Conservation (phyloP, 2,329 filamentous ascomycete species). For the Xylaria digitata region DNA sequence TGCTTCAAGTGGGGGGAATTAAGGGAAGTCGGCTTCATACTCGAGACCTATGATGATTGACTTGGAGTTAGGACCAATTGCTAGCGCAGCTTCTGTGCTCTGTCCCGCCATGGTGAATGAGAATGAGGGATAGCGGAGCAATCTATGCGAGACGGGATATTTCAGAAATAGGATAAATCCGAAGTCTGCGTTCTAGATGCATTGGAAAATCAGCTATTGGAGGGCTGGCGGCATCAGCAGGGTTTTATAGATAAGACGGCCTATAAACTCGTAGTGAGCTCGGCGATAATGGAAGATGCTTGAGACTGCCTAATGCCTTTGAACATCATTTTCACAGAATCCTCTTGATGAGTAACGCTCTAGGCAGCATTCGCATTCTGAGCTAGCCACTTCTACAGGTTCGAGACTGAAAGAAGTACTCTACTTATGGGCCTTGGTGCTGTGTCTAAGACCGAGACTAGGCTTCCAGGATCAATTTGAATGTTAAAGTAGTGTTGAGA, state of each 20-base stretch:
- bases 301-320: background rate
- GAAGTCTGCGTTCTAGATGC: background rate
- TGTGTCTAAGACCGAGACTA: no score
- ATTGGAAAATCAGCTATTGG: background rate
- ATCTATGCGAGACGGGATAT: background rate
- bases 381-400: no score
- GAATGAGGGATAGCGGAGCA: background rate
- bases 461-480: no score
- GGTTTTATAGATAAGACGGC: background rate
- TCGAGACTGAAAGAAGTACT: no score
- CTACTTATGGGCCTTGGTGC: no score
- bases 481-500: no score
- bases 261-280: background rate
- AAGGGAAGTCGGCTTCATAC: slow-evolving; percentile 1
- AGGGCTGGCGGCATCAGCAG: background rate
- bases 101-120: background rate
- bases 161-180: background rate
- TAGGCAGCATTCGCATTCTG: no score
- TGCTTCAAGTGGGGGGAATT: background rate
- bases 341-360: background rate
- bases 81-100: no score
- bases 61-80: background rate
- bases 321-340: background rate
- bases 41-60: slow-evolving; percentile 20
- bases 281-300: background rate